phyloP scores from a whole-genome alignment of 1,284 basidiomycete species.

The Somion occarium region DNA sequence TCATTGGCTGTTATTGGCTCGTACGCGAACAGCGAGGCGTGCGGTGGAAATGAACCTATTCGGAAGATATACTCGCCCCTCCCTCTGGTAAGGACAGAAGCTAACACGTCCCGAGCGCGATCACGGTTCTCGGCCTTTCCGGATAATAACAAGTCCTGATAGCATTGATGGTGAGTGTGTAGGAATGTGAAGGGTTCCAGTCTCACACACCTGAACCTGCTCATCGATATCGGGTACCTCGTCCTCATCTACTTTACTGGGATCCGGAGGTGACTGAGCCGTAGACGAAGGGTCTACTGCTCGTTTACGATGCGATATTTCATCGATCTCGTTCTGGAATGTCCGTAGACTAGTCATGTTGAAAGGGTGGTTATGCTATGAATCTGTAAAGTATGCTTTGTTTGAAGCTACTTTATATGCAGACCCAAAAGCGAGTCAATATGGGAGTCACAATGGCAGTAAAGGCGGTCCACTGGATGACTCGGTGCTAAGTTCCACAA shows the following conservation, averaged over 20 bases:
- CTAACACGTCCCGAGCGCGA: conserved; percentile 54
- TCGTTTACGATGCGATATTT: conserved; percentile 61
- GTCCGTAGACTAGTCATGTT: conserved; percentile 59
- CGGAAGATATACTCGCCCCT: conserved; percentile 69
- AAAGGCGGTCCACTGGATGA: too few relatives aligned
- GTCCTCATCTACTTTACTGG: conserved; percentile 12
- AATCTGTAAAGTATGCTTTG: too few relatives aligned
- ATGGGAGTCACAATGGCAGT: neutral
- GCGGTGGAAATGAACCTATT: conserved; percentile 60
- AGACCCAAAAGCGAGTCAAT: conserved; percentile 13
- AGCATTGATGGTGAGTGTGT: neutral
- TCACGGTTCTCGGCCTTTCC: conserved; percentile 40
- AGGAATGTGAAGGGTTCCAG: neutral
- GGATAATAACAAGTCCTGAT: conserved; percentile 47
- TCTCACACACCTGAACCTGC: conserved; percentile 49
- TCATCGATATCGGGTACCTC: conserved; percentile 48
- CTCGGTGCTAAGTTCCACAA: neutral
- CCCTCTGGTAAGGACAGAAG: conserved; percentile 58
- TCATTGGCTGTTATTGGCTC: conserved; percentile 43
- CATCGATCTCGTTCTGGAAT: conserved; percentile 74
- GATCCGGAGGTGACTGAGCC: neutral
- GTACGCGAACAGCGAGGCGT: conserved; percentile 46
- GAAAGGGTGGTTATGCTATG: conserved; percentile 3
- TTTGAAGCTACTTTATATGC: too few relatives aligned
- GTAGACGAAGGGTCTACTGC: conserved; percentile 2